phyloP scores from a whole-genome alignment of 129 eudicot species.

The Artemisia tridentata region DNA sequence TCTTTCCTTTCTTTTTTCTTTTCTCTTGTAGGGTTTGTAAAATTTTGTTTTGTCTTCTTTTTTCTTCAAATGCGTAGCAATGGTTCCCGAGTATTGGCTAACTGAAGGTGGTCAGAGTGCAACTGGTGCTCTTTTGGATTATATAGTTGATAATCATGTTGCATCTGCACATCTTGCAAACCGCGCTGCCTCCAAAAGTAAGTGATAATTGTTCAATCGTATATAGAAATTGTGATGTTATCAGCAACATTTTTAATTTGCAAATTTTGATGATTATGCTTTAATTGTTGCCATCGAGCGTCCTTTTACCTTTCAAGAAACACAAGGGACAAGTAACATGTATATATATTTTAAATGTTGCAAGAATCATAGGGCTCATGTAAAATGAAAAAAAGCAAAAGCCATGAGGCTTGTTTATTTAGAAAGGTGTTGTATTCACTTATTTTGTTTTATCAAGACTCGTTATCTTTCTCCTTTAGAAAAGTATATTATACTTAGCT shows the following conservation, averaged over 20 bases:
- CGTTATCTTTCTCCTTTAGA: neutral
- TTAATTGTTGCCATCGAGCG: neutral
- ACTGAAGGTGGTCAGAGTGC: constrained; percentile 99
- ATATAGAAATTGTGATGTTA: constrained; percentile 8
- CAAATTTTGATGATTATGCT: constrained; percentile 2
- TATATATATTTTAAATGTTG: neutral
- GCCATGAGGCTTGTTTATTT: neutral
- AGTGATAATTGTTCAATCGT: constrained; percentile 14
- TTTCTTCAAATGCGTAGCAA: constrained; percentile 45
- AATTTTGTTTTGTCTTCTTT: neutral
- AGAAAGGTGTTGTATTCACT: neutral
- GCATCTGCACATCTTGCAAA: constrained; percentile 89
- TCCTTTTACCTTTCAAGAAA: constrained; percentile 3
- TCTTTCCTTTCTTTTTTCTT: neutral
- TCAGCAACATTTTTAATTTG: neutral
- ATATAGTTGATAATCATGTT: constrained; percentile 76
- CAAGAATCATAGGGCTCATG: neutral
- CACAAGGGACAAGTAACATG: neutral
- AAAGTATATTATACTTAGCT: constrained; percentile 13
- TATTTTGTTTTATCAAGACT: neutral
- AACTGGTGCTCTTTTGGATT: constrained; percentile 83
- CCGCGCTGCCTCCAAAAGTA: constrained; percentile 91
- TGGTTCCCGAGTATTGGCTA: constrained; percentile 97
- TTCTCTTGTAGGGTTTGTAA: neutral
- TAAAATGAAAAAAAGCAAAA: neutral